Conservation (phyloP, 768 basidiomycete species). For the Termitomyces sp. region DNA sequence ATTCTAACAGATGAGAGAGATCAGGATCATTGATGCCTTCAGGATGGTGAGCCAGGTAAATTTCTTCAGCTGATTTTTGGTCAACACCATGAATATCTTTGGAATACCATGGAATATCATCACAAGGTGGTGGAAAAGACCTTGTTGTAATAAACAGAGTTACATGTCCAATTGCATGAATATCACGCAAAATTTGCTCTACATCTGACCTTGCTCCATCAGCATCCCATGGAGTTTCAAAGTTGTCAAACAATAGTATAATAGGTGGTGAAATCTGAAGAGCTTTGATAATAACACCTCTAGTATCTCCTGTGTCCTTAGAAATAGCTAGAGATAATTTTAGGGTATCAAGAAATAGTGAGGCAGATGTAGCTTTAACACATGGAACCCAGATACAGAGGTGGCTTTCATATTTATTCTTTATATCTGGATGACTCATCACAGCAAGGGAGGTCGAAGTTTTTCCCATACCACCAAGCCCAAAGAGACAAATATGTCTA, state of each 20-base stretch:
- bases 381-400: constrained; percentile 25
- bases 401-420: constrained; percentile 15
- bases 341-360: neutral
- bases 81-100: constrained; percentile 14
- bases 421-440: constrained; percentile 18
- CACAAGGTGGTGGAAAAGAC: constrained; percentile 15
- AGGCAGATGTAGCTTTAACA: neutral
- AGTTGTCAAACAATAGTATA: constrained; percentile 31
- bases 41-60: constrained; percentile 18
- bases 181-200: constrained; percentile 4
- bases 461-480: constrained; percentile 30
- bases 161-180: neutral
- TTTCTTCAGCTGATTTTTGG: constrained; percentile 13
- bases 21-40: constrained; percentile 15
- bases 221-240: constrained; percentile 34
- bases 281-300: neutral
- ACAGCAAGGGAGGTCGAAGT: constrained; percentile 31
- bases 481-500: constrained; percentile 19
- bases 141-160: neutral
- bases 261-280: neutral
- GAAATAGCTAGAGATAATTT: neutral
- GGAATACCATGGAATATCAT: constrained; percentile 19
- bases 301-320: neutral
- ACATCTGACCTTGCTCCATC: constrained; percentile 16
- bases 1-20: constrained; percentile 17